These are phyloP conservation scores for Paramecium tetraurelia DNA, from an alignment of 73 alveolate genomes.

Conservation along the genomic window DNA sequence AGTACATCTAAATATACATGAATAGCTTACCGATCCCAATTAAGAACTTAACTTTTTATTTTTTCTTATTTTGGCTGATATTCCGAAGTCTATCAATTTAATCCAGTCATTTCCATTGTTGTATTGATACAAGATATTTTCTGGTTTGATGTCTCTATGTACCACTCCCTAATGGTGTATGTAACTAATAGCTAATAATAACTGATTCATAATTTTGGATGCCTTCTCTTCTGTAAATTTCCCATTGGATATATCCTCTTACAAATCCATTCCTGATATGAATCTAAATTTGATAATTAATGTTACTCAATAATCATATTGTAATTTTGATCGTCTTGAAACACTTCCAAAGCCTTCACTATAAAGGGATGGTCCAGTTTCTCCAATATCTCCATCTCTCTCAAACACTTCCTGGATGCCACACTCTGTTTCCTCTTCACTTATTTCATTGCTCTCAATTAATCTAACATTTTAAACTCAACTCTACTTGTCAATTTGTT, in stretches of 20 bases:
- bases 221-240: slow-evolving; percentile 46
- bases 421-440: background rate
- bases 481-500: background rate
- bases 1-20: background rate
- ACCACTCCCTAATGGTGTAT: slow-evolving; percentile 71
- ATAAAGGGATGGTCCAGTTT: slow-evolving; percentile 58
- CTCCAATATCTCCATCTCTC: background rate
- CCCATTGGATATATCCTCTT: slow-evolving; percentile 60
- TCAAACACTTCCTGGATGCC: background rate
- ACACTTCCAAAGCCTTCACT: slow-evolving; percentile 14
- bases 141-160: slow-evolving; percentile 83
- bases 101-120: background rate
- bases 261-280: background rate
- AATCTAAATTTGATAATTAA: background rate
- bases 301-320: slow-evolving; percentile 56
- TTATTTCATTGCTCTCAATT: slow-evolving; percentile 29
- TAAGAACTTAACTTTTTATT: background rate
- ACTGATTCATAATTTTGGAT: slow-evolving; percentile 64
- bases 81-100: slow-evolving; percentile 61
- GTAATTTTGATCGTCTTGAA: slow-evolving; percentile 12
- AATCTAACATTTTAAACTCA: background rate
- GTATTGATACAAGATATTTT: slow-evolving; percentile 67
- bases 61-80: background rate
- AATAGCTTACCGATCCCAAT: background rate
- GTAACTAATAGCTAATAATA: slow-evolving; percentile 74